These are phyloP conservation scores for Solanum medicagineum DNA, from an alignment of 257 asterid species.

Conservation along the genomic window DNA sequence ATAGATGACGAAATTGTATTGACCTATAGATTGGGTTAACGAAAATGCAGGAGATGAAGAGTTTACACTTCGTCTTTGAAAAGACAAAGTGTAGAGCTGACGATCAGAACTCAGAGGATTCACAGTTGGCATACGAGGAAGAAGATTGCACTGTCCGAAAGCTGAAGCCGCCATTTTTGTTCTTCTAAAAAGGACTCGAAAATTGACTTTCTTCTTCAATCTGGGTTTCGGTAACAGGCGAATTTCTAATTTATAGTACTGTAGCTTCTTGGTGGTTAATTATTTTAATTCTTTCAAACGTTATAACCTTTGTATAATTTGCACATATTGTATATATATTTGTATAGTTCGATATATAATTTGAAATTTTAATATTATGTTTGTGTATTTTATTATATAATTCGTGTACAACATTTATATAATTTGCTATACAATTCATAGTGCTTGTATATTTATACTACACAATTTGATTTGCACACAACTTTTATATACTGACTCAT, in stretches of 20 bases:
- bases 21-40: not conserved
- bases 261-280: no score
- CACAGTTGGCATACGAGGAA: not conserved
- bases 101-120: not conserved
- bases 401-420: no score
- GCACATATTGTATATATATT: no score
- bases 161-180: slow-evolving; percentile 4
- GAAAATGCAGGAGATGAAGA: not conserved
- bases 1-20: not conserved
- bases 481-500: no score
- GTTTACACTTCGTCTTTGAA: not conserved
- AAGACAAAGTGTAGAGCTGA: not conserved
- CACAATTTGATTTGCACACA: no score
- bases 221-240: not conserved
- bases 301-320: no score
- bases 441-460: no score
- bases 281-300: not conserved
- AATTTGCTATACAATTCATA: no score
- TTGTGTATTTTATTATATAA: no score
- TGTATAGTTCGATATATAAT: no score
- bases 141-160: not conserved
- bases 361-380: no score
- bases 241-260: not conserved
- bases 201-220: not conserved
- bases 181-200: no score